Evolutionary conservation across 768 basidiomycete genomes (phyloP).

Genomic region (Agaricus subrufescens): DNA sequence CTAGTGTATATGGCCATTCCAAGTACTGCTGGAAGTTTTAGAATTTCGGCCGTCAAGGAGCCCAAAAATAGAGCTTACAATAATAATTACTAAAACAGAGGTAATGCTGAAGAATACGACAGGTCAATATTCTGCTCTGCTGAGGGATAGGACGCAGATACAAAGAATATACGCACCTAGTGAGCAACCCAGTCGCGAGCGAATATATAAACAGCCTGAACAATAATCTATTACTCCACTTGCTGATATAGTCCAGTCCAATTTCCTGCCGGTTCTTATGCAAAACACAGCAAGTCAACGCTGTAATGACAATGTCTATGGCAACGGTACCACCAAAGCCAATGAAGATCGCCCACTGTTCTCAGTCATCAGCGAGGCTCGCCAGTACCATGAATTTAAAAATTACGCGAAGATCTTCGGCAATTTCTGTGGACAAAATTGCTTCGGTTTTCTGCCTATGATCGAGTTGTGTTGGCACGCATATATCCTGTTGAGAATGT

Average conservation of each 20-base stretch:
- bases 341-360: slow-evolving; percentile 27
- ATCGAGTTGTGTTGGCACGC: background rate
- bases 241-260: slow-evolving; percentile 14
- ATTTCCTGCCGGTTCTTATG: slow-evolving; percentile 21
- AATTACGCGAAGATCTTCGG: background rate
- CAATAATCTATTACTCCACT: slow-evolving; percentile 20
- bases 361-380: background rate
- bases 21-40: slow-evolving; percentile 20
- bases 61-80: slow-evolving; percentile 15
- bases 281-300: slow-evolving; percentile 26
- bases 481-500: background rate
- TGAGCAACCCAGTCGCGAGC: slow-evolving; percentile 26
- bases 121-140: background rate
- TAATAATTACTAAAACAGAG: slow-evolving; percentile 22
- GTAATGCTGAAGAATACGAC: slow-evolving; percentile 17
- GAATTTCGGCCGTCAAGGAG: background rate
- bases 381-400: background rate
- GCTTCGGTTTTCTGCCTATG: background rate
- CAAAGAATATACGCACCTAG: slow-evolving; percentile 16
- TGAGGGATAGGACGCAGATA: background rate
- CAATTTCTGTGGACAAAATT: background rate
- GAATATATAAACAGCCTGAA: slow-evolving; percentile 25
- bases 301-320: slow-evolving; percentile 25
- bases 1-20: slow-evolving; percentile 21
- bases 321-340: slow-evolving; percentile 25